A percentile compares a stretch with the other conserved stretches of the same genome.
Conservation (phyloP, 108 stramenopile genomes). For the Skeletonema costatum region DNA sequence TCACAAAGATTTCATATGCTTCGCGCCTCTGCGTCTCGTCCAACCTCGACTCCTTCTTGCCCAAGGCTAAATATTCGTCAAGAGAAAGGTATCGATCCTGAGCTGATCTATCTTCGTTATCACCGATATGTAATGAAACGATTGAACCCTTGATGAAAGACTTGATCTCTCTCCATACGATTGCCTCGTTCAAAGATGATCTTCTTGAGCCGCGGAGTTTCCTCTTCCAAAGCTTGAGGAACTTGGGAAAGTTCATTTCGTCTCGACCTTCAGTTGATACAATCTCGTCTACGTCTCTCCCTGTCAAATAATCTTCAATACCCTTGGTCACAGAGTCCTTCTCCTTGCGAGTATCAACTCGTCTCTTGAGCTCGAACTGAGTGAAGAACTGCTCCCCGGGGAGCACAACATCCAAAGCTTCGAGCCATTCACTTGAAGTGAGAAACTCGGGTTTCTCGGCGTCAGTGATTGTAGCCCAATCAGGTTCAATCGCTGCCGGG, state of each 20-base stretch:
- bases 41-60: constrained; percentile 47
- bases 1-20: constrained; percentile 29
- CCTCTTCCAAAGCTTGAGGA: constrained; percentile 43
- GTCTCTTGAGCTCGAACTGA: constrained; percentile 20
- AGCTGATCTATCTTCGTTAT: constrained; percentile 1
- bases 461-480: not conserved
- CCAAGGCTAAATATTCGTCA: constrained; percentile 45
- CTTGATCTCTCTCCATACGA: constrained; percentile 49
- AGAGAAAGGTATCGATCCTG: constrained; percentile 41
- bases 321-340: constrained; percentile 46
- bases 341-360: constrained; percentile 26
- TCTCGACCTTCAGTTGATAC: constrained; percentile 3
- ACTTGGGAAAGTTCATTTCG: constrained; percentile 39
- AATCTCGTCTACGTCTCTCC: not conserved
- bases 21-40: constrained; percentile 38
- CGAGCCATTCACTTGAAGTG: constrained; percentile 51
- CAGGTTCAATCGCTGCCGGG: not conserved
- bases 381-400: constrained; percentile 49
- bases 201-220: constrained; percentile 17
- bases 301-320: constrained; percentile 39
- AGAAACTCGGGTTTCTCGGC: constrained; percentile 29
- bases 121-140: constrained; percentile 26
- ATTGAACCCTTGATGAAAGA: constrained; percentile 50
- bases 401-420: constrained; percentile 34
- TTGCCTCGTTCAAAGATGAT: constrained; percentile 22